phyloP scores from a whole-genome alignment of 2,329 filamentous ascomycete genomes.

The Fusarium sp. region DNA sequence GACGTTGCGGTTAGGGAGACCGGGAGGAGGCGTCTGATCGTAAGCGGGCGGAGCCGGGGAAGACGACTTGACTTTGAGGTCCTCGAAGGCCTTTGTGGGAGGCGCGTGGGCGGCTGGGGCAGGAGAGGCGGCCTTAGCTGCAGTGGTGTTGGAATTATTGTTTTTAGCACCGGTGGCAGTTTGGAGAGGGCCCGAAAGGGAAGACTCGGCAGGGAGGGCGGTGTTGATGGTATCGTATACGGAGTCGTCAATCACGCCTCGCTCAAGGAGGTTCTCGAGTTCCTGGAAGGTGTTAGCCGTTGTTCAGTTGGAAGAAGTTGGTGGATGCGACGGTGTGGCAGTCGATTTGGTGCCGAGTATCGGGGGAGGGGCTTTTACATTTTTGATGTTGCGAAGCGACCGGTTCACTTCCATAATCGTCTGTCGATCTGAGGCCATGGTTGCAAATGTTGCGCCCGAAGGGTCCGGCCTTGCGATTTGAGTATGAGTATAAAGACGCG shows the following conservation, averaged over 20 bases:
- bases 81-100: conserved; percentile 58
- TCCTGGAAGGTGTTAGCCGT: conserved; percentile 68
- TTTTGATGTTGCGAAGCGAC: conserved; percentile 88
- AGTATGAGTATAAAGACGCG: conserved; percentile 10
- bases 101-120: conserved; percentile 50
- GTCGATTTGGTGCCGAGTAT: not conserved
- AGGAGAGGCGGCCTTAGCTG: conserved; percentile 47
- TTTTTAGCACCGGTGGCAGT: conserved; percentile 55
- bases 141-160: conserved; percentile 43
- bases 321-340: not conserved
- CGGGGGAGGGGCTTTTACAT: conserved; percentile 62
- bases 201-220: conserved; percentile 79
- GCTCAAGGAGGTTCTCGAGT: conserved; percentile 89
- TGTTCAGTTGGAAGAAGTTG: not conserved
- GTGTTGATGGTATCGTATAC: conserved; percentile 81
- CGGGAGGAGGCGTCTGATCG: conserved; percentile 61
- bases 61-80: conserved; percentile 54
- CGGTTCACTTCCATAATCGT: conserved; percentile 80
- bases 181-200: conserved; percentile 65
- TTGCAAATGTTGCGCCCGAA: conserved; percentile 34
- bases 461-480: conserved; percentile 8
- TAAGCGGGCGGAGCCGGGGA: conserved; percentile 65
- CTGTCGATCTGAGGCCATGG: conserved; percentile 67
- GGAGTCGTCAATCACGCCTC: conserved; percentile 80
- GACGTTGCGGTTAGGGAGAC: conserved; percentile 57